phyloP scores from a whole-genome alignment of 768 basidiomycete species.

The Sarcodon aspratus region DNA sequence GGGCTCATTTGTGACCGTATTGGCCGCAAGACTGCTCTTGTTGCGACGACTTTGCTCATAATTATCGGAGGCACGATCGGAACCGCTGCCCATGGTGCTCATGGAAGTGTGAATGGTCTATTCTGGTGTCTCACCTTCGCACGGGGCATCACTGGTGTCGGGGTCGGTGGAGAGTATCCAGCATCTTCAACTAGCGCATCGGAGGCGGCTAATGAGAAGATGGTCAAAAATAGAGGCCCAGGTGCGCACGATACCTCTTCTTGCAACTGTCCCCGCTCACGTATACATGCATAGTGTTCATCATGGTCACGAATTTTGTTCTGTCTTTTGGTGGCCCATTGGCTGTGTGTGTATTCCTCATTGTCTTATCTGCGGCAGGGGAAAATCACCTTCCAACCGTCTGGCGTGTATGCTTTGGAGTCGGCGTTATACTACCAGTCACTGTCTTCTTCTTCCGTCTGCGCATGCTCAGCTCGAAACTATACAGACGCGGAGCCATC shows the following conservation, averaged over 20 bases:
- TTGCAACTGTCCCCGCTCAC: background rate
- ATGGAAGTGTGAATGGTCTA: slow-evolving; percentile 43
- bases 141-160: slow-evolving; percentile 62
- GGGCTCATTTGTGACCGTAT: slow-evolving; percentile 63
- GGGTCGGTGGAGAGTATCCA: slow-evolving; percentile 73
- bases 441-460: slow-evolving; percentile 65
- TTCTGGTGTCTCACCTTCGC: slow-evolving; percentile 72
- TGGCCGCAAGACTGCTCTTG: slow-evolving; percentile 65
- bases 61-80: slow-evolving; percentile 58
- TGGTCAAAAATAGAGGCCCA: slow-evolving; percentile 47
- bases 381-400: slow-evolving; percentile 48
- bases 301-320: slow-evolving; percentile 68
- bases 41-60: slow-evolving; percentile 56
- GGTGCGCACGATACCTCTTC: slow-evolving; percentile 20
- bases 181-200: slow-evolving; percentile 58
- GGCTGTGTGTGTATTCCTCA: slow-evolving; percentile 56
- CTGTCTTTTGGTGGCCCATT: slow-evolving; percentile 60
- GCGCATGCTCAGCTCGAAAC: slow-evolving; percentile 56
- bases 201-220: slow-evolving; percentile 66
- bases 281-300: slow-evolving; percentile 38
- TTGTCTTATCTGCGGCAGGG: slow-evolving; percentile 58
- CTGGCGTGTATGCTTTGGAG: slow-evolving; percentile 57
- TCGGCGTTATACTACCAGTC: slow-evolving; percentile 51
- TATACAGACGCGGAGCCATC: slow-evolving; percentile 56
- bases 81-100: slow-evolving; percentile 54